Base-by-base conservation (phyloP, 1,284 basidiomycete genomes). In the Naganishia liquefaciens region DNA sequence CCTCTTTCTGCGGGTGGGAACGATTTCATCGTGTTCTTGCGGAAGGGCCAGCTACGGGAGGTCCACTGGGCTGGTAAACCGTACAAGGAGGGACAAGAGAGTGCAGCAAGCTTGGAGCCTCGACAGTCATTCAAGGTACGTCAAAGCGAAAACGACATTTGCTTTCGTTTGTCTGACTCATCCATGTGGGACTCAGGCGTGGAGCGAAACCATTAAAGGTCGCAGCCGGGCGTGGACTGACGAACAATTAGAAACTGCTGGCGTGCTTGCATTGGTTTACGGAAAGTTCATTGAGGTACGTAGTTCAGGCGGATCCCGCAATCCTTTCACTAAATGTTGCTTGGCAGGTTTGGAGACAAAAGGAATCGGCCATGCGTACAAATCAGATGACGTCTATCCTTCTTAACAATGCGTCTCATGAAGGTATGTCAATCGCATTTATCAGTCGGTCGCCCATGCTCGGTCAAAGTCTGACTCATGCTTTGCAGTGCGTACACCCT, bases 341-440 rank as follows among this genome's bases (percentile, higher is more conserved):
- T 11, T 47, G 7, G 5, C 33, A 90, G 74, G 90, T 93, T 3
- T 93, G 91, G 91, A 80, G 91, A 69, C 88, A 93, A 75, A 90
- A 91, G 73, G 89, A 93, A 77, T 85, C 81, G 47, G 89, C 89
- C 17, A 77, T 91, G 68, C 86, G 87, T 74, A 85, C 85, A 15
- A 92, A 87, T 55, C 89, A 88, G 75, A 80, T 93, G 58, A 91
- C 90, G 19, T 88, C 88, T 62, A 80, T 93, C 3, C 73, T 94
- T 51, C 79, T 93, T 19, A 89, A 89, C n/a, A 93, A 94, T 76
- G 91, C 91, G 6, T 89, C 86, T 69, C 91, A 93, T 75, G 91
- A 93, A 81, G 88, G 90, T 84, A 74, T 68, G 39, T 51, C 21
- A 40, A 15, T 19, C 17, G 13, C 44, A 40, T n/a, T n/a, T n/a